phyloP scores from a whole-genome alignment of 352 stramenopile genomes.

The Detonula confervacea region DNA sequence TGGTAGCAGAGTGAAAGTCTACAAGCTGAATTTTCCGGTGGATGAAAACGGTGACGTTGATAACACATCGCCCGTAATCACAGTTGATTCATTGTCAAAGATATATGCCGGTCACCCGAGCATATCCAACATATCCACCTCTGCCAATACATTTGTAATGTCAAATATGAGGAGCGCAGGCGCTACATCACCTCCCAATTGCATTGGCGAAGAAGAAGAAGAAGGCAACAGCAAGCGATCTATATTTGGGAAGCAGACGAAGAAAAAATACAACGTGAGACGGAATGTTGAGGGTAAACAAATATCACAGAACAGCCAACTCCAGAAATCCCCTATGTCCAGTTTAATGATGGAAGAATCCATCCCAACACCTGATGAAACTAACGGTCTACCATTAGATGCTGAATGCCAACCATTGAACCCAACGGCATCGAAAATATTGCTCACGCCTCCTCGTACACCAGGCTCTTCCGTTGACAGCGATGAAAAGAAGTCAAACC shows the following conservation, averaged over 20 bases:
- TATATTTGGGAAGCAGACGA: conserved; percentile 19
- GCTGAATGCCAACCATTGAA: background rate
- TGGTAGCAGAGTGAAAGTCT: no score
- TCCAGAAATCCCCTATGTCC: no score
- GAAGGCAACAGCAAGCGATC: conserved; percentile 10
- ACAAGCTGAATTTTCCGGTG: background rate
- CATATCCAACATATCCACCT: background rate
- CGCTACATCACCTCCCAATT: conserved; percentile 7
- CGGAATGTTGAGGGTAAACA: background rate
- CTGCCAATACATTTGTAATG: conserved; percentile 2
- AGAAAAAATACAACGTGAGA: conserved; percentile 34
- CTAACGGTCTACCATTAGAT: no score
- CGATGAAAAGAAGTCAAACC: background rate
- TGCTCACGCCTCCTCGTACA: background rate
- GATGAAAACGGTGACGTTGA: background rate
- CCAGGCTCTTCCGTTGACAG: background rate
- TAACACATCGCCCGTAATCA: background rate
- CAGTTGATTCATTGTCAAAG: background rate
- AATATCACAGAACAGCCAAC: background rate
- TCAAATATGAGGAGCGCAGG: background rate
- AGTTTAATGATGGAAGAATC: no score
- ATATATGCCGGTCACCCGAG: background rate
- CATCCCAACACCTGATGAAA: background rate
- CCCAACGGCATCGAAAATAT: background rate
- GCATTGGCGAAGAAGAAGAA: conserved; percentile 1